phyloP scores from a whole-genome alignment of 2,329 filamentous ascomycete species.

The Bipolaris cookei region DNA sequence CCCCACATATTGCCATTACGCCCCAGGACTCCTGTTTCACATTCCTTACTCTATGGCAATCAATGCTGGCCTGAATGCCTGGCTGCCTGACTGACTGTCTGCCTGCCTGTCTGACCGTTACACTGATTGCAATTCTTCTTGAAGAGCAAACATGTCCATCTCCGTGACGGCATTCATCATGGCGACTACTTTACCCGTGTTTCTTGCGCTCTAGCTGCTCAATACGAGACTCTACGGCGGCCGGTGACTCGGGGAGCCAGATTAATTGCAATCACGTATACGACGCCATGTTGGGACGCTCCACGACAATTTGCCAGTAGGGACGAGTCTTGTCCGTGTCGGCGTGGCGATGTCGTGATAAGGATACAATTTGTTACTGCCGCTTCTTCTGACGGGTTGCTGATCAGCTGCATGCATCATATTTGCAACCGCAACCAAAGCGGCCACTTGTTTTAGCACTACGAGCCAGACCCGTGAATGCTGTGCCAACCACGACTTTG shows the following conservation, averaged over 20 bases:
- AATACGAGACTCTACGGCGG: slow-evolving; percentile 16
- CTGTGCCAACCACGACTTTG: neutral
- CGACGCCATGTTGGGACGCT: slow-evolving; percentile 11
- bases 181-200: slow-evolving; percentile 5
- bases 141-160: too few species aligned
- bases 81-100: neutral
- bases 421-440: neutral
- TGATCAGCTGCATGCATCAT: neutral
- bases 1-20: slow-evolving; percentile 15
- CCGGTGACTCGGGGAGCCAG: slow-evolving; percentile 24
- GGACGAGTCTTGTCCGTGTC: neutral
- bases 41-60: neutral
- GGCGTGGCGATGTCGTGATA: neutral
- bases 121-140: too few species aligned
- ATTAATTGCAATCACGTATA: slow-evolving; percentile 31
- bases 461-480: neutral
- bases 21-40: slow-evolving; percentile 35
- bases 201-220: slow-evolving; percentile 8
- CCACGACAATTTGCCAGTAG: slow-evolving; percentile 5
- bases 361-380: neutral
- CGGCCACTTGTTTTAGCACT: neutral
- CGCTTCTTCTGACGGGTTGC: slow-evolving; percentile 1
- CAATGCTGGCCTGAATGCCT: too few species aligned
- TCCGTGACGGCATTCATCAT: neutral
- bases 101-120: too few species aligned